Conservation (phyloP, 345 rosid species). For the Hibiscus syriacus region DNA sequence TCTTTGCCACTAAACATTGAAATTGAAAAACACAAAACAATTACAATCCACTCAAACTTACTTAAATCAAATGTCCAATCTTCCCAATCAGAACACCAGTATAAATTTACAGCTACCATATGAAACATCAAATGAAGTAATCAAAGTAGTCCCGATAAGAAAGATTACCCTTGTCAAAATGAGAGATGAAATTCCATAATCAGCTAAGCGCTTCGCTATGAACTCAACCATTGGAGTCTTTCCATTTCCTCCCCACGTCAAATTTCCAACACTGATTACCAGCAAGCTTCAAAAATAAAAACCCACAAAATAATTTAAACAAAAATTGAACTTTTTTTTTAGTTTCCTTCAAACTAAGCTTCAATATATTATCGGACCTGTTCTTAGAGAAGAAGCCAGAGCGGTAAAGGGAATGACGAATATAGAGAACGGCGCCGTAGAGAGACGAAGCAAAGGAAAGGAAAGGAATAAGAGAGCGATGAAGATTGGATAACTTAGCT, state of each 20-base stretch:
- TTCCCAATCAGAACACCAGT: background rate
- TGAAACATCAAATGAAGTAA: background rate
- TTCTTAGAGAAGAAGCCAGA: slow-evolving; percentile 35
- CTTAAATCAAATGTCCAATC: background rate
- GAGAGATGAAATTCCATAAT: slow-evolving; percentile 59
- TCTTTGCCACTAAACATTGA: background rate
- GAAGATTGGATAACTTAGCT: slow-evolving; percentile 30
- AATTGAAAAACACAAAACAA: background rate
- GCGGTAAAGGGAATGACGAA: slow-evolving; percentile 52
- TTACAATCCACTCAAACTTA: background rate
- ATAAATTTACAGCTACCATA: background rate
- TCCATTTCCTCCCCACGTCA: slow-evolving; percentile 93
- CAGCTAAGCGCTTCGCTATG: slow-evolving; percentile 40
- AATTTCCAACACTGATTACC: slow-evolving; percentile 82
- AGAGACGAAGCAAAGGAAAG: slow-evolving; percentile 52
- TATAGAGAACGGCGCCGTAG: slow-evolving; percentile 39
- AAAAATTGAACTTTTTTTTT: background rate
- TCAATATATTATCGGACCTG: slow-evolving; percentile 25
- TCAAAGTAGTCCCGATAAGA: background rate
- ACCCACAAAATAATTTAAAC: background rate
- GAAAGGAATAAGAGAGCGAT: slow-evolving; percentile 45
- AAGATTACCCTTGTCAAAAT: slow-evolving; percentile 62
- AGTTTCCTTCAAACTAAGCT: background rate
- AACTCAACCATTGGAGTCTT: slow-evolving; percentile 93
- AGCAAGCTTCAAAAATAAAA: slow-evolving; percentile 45